A percentile compares a stretch with the other conserved stretches of the same genome.
Conservation (phyloP, 345 rosid genomes). For the Ceriops zippeliana region DNA sequence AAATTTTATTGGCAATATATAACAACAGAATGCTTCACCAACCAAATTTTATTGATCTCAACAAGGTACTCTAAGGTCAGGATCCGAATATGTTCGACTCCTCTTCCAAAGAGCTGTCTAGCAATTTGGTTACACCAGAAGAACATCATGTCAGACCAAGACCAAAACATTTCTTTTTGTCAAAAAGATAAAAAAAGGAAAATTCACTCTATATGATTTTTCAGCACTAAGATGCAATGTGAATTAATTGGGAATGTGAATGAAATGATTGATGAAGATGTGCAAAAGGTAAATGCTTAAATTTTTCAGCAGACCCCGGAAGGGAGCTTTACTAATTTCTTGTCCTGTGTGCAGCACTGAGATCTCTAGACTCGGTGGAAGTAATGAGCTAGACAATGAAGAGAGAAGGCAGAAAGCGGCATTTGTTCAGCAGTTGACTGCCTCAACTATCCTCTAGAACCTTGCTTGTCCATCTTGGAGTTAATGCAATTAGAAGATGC, state of each 20-base stretch:
- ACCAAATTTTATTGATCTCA: too few species aligned
- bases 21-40: too few species aligned
- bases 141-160: too few species aligned
- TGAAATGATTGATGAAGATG: background rate
- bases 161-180: too few species aligned
- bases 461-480: background rate
- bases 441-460: slow-evolving; percentile 43
- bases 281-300: background rate
- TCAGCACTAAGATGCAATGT: too few species aligned
- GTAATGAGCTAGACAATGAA: slow-evolving; percentile 28
- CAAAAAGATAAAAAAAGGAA: too few species aligned
- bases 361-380: slow-evolving; percentile 16
- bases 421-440: slow-evolving; percentile 42
- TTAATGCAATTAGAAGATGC: slow-evolving; percentile 10
- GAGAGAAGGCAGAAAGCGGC: slow-evolving; percentile 44
- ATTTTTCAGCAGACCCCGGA: background rate
- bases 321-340: slow-evolving; percentile 5
- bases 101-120: too few species aligned
- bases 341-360: slow-evolving; percentile 28
- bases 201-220: too few species aligned
- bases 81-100: too few species aligned
- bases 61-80: too few species aligned
- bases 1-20: too few species aligned
- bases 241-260: background rate
- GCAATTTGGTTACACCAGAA: too few species aligned